A percentile compares a stretch with the other conserved stretches of the same genome.
These are phyloP conservation scores for Fusarium pseudocircinatum DNA, from an alignment of 2,329 filamentous ascomycete genomes.

Conservation along the genomic window DNA sequence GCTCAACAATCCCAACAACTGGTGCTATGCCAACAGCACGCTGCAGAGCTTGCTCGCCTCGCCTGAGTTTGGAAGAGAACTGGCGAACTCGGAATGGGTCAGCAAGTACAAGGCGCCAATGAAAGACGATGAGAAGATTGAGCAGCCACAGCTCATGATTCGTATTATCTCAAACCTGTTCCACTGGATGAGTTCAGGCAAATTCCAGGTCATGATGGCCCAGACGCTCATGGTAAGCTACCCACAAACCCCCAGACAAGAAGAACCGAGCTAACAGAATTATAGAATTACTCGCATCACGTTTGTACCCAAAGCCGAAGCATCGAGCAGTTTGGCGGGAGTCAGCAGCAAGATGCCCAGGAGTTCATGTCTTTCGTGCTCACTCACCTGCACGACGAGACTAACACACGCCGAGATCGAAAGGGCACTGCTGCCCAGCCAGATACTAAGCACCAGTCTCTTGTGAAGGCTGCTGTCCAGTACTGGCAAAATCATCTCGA, in stretches of 20 bases:
- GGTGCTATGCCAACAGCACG: conserved; percentile 93
- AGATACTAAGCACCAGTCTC: conserved; percentile 46
- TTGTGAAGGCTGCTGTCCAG: conserved; percentile 69
- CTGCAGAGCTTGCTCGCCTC: conserved; percentile 86
- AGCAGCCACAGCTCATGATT: conserved; percentile 67
- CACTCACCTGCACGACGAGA: conserved; percentile 84
- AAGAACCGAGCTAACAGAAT: conserved; percentile 33
- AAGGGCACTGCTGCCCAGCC: conserved; percentile 46
- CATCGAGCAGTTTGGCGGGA: conserved; percentile 70
- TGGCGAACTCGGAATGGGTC: conserved; percentile 69
- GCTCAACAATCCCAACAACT: conserved; percentile 81
- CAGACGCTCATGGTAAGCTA: conserved; percentile 66
- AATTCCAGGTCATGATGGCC: conserved; percentile 61
- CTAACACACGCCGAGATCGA: conserved; percentile 69
- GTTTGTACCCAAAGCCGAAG: conserved; percentile 46
- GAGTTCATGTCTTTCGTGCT: conserved; percentile 89
- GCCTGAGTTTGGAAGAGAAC: conserved; percentile 70
- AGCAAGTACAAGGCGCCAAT: conserved; percentile 72
- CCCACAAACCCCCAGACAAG: not conserved
- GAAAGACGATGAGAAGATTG: conserved; percentile 66
- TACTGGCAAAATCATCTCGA: conserved; percentile 80
- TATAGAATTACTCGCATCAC: conserved; percentile 64
- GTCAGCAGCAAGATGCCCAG: conserved; percentile 87
- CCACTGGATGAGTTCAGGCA: conserved; percentile 64
- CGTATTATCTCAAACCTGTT: conserved; percentile 69